Percentiles rank a stretch among this genome's conserved stretches.
These are phyloP conservation scores for Psilocybe sp. DNA, from an alignment of 768 basidiomycete genomes.

Conservation along the genomic window DNA sequence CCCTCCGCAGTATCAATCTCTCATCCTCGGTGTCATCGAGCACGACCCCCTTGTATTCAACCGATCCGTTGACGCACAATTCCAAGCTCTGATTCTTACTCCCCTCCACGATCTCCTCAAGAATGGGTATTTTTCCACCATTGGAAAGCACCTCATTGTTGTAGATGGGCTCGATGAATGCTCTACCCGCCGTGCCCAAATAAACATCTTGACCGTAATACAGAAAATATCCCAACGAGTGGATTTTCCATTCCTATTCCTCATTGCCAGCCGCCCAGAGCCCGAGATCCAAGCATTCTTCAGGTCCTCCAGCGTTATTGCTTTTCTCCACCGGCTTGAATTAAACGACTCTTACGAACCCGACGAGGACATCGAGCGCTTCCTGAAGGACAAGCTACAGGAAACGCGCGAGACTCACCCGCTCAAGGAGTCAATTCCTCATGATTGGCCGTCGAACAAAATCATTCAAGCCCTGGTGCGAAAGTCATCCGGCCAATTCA, in stretches of 20 bases:
- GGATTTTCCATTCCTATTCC: background rate
- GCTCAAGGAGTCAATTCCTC: background rate
- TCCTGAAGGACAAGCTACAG: background rate
- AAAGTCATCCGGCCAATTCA: constrained; percentile 12
- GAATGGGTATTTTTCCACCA: too few relatives aligned
- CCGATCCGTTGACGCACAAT: too few relatives aligned
- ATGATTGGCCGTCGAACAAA: constrained; percentile 1
- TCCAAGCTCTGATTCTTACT: too few relatives aligned
- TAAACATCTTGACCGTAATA: background rate
- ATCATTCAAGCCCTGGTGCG: background rate
- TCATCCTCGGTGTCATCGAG: too few relatives aligned
- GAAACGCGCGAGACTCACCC: background rate
- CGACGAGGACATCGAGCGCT: background rate
- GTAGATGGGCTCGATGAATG: constrained; percentile 2
- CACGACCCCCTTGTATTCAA: too few relatives aligned
- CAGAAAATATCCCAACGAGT: background rate
- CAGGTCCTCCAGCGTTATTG: background rate
- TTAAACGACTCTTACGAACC: background rate
- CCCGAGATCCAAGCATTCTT: background rate
- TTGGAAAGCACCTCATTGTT: background rate
- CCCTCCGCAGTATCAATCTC: too few relatives aligned
- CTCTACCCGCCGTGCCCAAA: background rate
- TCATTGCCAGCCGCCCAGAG: constrained; percentile 2
- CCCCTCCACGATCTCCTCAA: too few relatives aligned
- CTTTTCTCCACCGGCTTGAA: background rate